phyloP scores from a whole-genome alignment of 2,329 filamentous ascomycete species.

The Venturia oleaginea region DNA sequence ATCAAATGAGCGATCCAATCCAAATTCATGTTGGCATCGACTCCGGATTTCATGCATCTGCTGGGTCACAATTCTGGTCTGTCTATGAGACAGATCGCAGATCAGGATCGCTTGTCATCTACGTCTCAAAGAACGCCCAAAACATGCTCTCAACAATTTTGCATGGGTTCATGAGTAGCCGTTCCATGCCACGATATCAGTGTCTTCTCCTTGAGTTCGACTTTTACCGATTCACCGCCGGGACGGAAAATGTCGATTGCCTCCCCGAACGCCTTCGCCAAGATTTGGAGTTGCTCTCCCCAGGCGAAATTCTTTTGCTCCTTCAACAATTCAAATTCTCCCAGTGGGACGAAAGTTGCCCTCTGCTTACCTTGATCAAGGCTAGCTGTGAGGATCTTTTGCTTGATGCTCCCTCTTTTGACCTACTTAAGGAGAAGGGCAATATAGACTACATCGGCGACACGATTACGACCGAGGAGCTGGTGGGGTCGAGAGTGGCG shows the following conservation, averaged over 20 bases:
- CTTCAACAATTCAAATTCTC: constrained; percentile 27
- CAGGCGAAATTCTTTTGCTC: constrained; percentile 26
- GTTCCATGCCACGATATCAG: constrained; percentile 27
- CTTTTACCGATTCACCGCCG: constrained; percentile 18
- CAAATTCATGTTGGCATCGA: constrained; percentile 28
- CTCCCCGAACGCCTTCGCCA: constrained; percentile 24
- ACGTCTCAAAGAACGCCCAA: constrained; percentile 27
- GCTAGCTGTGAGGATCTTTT: constrained; percentile 25
- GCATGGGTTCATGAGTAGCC: constrained; percentile 27
- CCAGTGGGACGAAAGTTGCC: constrained; percentile 25
- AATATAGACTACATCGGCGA: constrained; percentile 28
- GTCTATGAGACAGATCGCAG: constrained; percentile 26
- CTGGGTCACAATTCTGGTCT: constrained; percentile 27
- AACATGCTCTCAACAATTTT: constrained; percentile 23
- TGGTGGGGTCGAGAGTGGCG: constrained; percentile 25
- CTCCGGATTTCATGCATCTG: constrained; percentile 29
- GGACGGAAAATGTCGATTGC: background rate
- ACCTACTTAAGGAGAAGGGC: constrained; percentile 27
- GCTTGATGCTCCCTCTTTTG: constrained; percentile 28
- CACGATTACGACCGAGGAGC: constrained; percentile 22
- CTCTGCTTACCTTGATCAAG: constrained; percentile 22
- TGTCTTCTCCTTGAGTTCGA: constrained; percentile 27
- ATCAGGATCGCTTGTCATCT: constrained; percentile 24
- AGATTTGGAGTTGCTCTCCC: constrained; percentile 26
- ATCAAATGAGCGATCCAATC: constrained; percentile 19